Evolutionary conservation across 306 rosid genomes (phyloP).

Genomic region (Dicorynia guianensis): DNA sequence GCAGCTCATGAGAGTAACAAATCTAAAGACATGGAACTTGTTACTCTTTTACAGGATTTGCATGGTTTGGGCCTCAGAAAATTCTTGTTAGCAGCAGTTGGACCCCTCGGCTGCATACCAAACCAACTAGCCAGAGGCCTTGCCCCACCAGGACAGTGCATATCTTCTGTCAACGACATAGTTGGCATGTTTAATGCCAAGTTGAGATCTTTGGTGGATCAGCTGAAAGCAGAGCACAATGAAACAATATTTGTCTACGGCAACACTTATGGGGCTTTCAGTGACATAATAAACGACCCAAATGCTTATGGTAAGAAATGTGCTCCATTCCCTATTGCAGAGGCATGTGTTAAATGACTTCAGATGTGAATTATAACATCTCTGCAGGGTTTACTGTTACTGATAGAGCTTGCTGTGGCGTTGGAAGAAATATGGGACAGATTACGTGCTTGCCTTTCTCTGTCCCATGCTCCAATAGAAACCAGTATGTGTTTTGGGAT

Average conservation of each 20-base stretch:
- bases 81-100: slow-evolving; percentile 46
- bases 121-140: slow-evolving; percentile 37
- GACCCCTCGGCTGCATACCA: slow-evolving; percentile 56
- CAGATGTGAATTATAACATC: not conserved
- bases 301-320: slow-evolving; percentile 45
- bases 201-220: slow-evolving; percentile 45
- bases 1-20: not conserved
- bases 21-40: not conserved
- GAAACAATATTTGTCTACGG: slow-evolving; percentile 45
- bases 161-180: slow-evolving; percentile 13
- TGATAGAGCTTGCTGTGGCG: slow-evolving; percentile 49
- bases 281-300: slow-evolving; percentile 28
- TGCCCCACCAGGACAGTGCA: slow-evolving; percentile 31
- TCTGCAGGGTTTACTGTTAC: slow-evolving; percentile 44
- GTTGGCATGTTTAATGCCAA: slow-evolving; percentile 36
- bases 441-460: slow-evolving; percentile 44
- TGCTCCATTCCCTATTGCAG: not conserved
- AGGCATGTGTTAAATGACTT: not conserved
- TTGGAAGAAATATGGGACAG: slow-evolving; percentile 45
- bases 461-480: slow-evolving; percentile 40
- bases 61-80: slow-evolving; percentile 48
- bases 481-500: slow-evolving; percentile 56
- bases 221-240: slow-evolving; percentile 33
- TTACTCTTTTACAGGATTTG: slow-evolving; percentile 22
- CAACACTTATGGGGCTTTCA: slow-evolving; percentile 28